These are phyloP conservation scores for Eimeria falciformis DNA, from an alignment of 169 alveolate genomes.

Conservation along the genomic window DNA sequence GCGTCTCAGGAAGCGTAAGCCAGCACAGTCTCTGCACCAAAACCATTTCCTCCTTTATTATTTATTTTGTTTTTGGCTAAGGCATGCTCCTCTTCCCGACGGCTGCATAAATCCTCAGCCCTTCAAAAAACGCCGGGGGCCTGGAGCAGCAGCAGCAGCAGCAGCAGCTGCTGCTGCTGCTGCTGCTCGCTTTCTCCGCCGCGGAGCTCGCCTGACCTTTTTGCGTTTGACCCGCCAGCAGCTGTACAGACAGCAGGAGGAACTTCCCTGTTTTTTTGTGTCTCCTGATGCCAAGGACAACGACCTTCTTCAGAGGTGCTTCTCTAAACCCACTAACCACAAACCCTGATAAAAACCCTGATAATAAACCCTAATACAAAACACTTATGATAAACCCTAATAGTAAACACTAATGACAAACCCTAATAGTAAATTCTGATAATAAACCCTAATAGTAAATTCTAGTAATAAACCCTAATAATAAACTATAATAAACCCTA, in stretches of 20 bases:
- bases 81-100: conserved; percentile 52
- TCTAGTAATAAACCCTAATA: too few species aligned
- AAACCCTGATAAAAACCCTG: neutral
- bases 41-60: too few species aligned
- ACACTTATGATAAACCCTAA: too few species aligned
- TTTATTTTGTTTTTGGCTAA: neutral
- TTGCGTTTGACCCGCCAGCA: neutral
- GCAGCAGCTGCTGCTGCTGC: conserved; percentile 27
- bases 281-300: conserved; percentile 13
- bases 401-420: too few species aligned
- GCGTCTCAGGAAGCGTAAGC: neutral
- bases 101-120: conserved; percentile 52
- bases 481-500: too few species aligned
- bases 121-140: neutral
- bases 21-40: too few species aligned
- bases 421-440: too few species aligned
- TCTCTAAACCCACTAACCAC: neutral
- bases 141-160: conserved; percentile 17
- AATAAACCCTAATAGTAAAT: too few species aligned
- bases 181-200: neutral
- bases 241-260: conserved; percentile 7
- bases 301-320: conserved; percentile 44
- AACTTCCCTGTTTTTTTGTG: conserved; percentile 37
- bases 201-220: neutral
- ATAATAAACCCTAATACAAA: too few species aligned